Evolutionary conservation across 805 yeast species (phyloP).

Genomic region (Nakazawaea sp.): DNA sequence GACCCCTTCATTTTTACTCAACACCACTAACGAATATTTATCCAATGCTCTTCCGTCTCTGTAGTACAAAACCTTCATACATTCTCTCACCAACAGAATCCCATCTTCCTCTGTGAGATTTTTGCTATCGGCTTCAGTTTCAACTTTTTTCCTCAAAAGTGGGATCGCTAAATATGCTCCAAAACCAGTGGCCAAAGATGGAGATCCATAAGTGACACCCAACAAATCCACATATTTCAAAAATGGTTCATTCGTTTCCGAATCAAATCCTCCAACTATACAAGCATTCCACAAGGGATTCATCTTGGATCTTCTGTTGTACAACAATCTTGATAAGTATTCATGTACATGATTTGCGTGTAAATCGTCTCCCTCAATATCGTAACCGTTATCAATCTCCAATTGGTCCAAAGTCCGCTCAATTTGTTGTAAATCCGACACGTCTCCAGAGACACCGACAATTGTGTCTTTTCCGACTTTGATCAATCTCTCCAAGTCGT

Average conservation of each 20-base stretch:
- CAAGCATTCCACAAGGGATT: conserved; percentile 95
- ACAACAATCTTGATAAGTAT: conserved; percentile 77
- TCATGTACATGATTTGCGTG: conserved; percentile 87
- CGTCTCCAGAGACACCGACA: conserved; percentile 92
- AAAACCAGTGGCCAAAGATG: conserved; percentile 91
- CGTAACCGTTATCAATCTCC: conserved; percentile 74
- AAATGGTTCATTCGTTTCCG: conserved; percentile 56
- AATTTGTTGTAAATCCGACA: conserved; percentile 86
- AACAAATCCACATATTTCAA: conserved; percentile 82
- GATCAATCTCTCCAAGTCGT: conserved; percentile 76
- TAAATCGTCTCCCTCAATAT: conserved; percentile 54
- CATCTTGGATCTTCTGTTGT: conserved; percentile 85
- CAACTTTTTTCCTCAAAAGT: conserved; percentile 76
- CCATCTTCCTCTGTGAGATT: conserved; percentile 73
- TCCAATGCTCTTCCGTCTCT: conserved; percentile 94
- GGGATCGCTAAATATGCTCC: conserved; percentile 96
- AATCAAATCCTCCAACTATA: conserved; percentile 82
- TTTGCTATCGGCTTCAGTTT: conserved; percentile 66
- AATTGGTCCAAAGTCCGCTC: conserved; percentile 71
- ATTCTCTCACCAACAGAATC: conserved; percentile 64
- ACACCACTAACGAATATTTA: conserved; percentile 72
- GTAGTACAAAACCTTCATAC: conserved; percentile 92
- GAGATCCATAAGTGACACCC: conserved; percentile 87
- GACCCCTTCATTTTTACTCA: conserved; percentile 58
- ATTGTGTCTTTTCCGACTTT: conserved; percentile 80